Evolutionary conservation across 495 filamentous ascomycete genomes (phyloP).

Genomic region (Patellaria atrata): DNA sequence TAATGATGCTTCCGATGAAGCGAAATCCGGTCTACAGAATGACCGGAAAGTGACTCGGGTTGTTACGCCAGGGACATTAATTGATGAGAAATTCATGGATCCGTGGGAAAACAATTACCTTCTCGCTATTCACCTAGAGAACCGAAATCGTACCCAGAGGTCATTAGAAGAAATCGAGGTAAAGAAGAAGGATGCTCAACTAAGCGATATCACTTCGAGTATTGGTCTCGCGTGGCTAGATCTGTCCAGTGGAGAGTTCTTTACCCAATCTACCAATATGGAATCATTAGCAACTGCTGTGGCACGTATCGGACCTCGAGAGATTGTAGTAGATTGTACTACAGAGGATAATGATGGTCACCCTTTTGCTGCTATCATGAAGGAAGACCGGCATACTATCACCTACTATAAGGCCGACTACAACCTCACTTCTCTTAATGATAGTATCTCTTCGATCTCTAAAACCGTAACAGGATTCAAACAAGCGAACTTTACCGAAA

Average conservation of each 20-base stretch:
- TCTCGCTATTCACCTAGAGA: conserved; percentile 48
- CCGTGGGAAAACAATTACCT: conserved; percentile 85
- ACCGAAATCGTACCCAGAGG: conserved; percentile 11
- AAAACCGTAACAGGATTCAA: conserved; percentile 34
- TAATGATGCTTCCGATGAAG: conserved; percentile 47
- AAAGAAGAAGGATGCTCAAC: conserved; percentile 13
- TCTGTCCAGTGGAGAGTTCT: conserved; percentile 86
- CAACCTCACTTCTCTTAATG: conserved; percentile 38
- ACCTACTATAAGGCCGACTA: conserved; percentile 36
- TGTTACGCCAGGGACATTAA: conserved; percentile 85
- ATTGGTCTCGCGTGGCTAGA: conserved; percentile 90
- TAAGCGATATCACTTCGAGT: conserved; percentile 21
- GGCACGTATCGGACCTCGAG: conserved; percentile 67
- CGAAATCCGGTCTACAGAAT: conserved; percentile 60
- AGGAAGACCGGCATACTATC: conserved; percentile 44
- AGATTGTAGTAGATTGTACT: conserved; percentile 55
- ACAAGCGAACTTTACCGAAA: conserved; percentile 30
- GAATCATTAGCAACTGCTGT: conserved; percentile 61
- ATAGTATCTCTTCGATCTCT: conserved; percentile 69
- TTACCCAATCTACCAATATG: conserved; percentile 63
- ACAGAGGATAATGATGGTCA: conserved; percentile 22
- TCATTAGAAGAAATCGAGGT: no score
- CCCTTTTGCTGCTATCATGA: conserved; percentile 22
- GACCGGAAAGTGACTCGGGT: conserved; percentile 73
- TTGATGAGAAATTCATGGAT: conserved; percentile 95